Evolutionary conservation across 2,329 filamentous ascomycete species (phyloP).

Genomic region (Colletotrichum magnum): DNA sequence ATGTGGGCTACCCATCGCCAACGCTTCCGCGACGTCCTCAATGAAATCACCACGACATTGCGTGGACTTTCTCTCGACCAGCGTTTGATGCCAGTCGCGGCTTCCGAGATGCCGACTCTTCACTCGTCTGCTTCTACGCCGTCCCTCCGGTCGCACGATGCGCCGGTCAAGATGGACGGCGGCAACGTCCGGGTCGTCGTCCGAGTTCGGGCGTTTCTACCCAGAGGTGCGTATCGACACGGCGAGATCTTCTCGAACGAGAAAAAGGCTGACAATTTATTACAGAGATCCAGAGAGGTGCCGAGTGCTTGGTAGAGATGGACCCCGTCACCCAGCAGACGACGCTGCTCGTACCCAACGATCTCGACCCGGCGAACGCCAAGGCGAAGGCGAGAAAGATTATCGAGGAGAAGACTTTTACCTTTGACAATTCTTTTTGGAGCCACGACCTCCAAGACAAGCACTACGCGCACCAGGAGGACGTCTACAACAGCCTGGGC

Average conservation of each 20-base stretch:
- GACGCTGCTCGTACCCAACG: slow-evolving; percentile 79
- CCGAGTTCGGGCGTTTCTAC: slow-evolving; percentile 83
- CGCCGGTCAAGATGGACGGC: slow-evolving; percentile 71
- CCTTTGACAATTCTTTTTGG: slow-evolving; percentile 99
- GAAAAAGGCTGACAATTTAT: slow-evolving; percentile 6
- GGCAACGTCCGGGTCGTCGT: slow-evolving; percentile 89
- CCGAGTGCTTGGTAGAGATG: slow-evolving; percentile 92
- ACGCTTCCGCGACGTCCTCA: slow-evolving; percentile 57
- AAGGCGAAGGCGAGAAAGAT: slow-evolving; percentile 79
- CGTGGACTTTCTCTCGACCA: slow-evolving; percentile 58
- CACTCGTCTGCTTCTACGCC: slow-evolving; percentile 83
- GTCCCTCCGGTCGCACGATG: slow-evolving; percentile 81
- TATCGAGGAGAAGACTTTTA: slow-evolving; percentile 90
- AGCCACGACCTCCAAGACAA: slow-evolving; percentile 84
- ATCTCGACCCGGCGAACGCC: slow-evolving; percentile 65
- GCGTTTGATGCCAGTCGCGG: slow-evolving; percentile 61
- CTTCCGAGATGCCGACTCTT: slow-evolving; percentile 54
- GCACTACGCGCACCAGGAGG: slow-evolving; percentile 92
- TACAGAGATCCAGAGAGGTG: slow-evolving; percentile 83
- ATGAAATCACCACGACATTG: slow-evolving; percentile 56
- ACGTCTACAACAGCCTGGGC: slow-evolving; percentile 93
- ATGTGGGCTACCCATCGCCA: slow-evolving; percentile 47
- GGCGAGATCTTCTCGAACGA: not conserved
- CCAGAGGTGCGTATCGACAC: slow-evolving; percentile 71
- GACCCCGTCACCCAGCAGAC: slow-evolving; percentile 89